Evolutionary conservation across 805 yeast species (phyloP).

Genomic region (Zygotorulaspora florentina): DNA sequence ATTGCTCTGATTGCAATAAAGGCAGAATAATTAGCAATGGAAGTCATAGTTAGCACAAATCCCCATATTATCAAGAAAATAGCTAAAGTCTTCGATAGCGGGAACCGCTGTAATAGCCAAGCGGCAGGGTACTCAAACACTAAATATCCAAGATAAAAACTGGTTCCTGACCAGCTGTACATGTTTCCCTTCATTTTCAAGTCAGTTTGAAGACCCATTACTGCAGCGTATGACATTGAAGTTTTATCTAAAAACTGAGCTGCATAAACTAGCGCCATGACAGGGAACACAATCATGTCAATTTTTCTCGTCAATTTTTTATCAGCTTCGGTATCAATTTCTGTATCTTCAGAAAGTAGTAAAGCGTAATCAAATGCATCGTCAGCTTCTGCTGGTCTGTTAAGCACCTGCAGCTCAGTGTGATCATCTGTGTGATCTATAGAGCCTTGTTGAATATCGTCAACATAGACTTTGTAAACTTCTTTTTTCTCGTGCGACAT

Average conservation of each 20-base stretch:
- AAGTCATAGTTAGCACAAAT: constrained; percentile 43
- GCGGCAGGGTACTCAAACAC: constrained; percentile 49
- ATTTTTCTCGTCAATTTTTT: constrained; percentile 38
- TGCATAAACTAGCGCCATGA: constrained; percentile 50
- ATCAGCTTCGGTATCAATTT: constrained; percentile 29
- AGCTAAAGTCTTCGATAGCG: constrained; percentile 48
- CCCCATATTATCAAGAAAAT: constrained; percentile 51
- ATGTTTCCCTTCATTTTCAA: constrained; percentile 45
- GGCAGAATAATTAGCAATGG: constrained; percentile 45
- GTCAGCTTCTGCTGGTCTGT: constrained; percentile 4
- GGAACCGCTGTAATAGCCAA: constrained; percentile 45
- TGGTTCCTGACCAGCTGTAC: constrained; percentile 49
- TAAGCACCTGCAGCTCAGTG: constrained; percentile 2
- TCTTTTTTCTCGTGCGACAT: constrained; percentile 10
- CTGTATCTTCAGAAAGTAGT: constrained; percentile 2
- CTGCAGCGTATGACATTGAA: constrained; percentile 57
- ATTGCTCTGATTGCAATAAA: constrained; percentile 50
- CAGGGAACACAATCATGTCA: constrained; percentile 44
- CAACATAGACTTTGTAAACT: constrained; percentile 1
- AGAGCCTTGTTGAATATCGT: constrained; percentile 10
- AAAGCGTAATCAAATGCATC: constrained; percentile 9
- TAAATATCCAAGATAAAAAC: constrained; percentile 50
- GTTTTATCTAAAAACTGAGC: constrained; percentile 55
- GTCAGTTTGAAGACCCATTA: constrained; percentile 53
- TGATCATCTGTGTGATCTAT: constrained; percentile 3